phyloP scores from a whole-genome alignment of 331 rosid genomes.

The Telfairia occidentalis region DNA sequence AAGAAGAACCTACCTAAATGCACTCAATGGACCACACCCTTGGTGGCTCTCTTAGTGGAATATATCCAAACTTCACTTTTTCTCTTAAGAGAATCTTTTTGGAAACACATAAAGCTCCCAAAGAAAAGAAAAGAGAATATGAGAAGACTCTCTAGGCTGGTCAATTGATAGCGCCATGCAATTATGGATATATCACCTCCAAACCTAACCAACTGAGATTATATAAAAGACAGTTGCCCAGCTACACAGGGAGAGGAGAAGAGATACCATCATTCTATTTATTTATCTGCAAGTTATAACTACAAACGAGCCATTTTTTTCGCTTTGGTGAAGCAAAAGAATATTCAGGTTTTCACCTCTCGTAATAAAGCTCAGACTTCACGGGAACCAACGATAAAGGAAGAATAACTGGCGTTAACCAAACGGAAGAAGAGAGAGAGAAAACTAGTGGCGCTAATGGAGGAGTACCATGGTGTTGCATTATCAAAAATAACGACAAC shows the following conservation, averaged over 20 bases:
- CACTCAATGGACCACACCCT: not conserved
- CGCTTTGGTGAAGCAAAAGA: not conserved
- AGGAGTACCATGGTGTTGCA: not conserved
- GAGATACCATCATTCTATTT: not conserved
- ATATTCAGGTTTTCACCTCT: not conserved
- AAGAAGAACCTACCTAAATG: not conserved
- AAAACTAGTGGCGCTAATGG: not conserved
- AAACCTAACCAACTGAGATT: not conserved
- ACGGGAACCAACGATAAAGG: not conserved
- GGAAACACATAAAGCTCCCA: not conserved
- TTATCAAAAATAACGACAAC: not conserved
- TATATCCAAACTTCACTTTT: not conserved
- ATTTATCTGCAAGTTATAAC: not conserved
- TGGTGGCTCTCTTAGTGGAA: not conserved
- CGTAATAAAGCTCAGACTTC: not conserved
- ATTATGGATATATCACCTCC: not conserved
- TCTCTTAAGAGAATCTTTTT: not conserved
- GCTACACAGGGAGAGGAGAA: not conserved
- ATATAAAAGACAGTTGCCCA: not conserved
- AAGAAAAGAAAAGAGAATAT: not conserved
- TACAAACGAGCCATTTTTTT: not conserved
- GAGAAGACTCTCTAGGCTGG: not conserved
- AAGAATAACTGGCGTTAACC: not conserved
- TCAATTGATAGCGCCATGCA: not conserved
- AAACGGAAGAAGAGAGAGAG: not conserved